Percentiles rank a stretch among this genome's conserved stretches.
Evolutionary conservation across 176 grass and related monocot genomes (phyloP).

Genomic region (Ananas comosus): DNA sequence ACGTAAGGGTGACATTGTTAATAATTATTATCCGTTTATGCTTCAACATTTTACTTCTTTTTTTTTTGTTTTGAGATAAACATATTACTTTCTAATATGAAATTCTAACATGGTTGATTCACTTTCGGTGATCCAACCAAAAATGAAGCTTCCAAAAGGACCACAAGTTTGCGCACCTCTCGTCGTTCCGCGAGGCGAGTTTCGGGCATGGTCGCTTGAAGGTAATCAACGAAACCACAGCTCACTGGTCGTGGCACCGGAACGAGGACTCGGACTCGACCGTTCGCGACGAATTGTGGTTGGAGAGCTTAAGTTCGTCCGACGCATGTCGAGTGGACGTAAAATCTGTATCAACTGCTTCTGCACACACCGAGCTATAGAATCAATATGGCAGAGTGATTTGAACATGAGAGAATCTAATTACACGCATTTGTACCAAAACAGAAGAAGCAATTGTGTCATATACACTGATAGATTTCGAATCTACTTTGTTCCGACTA

Average conservation of each 20-base stretch:
- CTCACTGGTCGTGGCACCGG: slow-evolving; percentile 90
- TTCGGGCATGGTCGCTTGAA: slow-evolving; percentile 74
- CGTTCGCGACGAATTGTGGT: slow-evolving; percentile 60
- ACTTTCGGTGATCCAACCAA: not conserved
- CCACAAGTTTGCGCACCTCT: slow-evolving; percentile 48
- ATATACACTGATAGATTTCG: not conserved
- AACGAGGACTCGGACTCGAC: slow-evolving; percentile 61
- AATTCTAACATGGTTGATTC: not conserved
- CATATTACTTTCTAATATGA: not conserved
- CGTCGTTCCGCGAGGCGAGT: slow-evolving; percentile 58
- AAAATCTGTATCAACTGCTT: not conserved
- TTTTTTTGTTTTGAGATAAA: too few species aligned
- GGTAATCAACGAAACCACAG: slow-evolving; percentile 52
- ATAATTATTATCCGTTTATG: not conserved
- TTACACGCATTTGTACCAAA: not conserved
- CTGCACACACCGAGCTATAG: slow-evolving; percentile 33
- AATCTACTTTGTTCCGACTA: not conserved
- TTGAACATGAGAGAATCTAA: not conserved
- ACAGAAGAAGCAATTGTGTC: not conserved
- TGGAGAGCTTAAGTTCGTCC: slow-evolving; percentile 41
- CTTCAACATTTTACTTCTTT: not conserved
- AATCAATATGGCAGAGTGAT: not conserved
- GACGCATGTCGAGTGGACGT: slow-evolving; percentile 14
- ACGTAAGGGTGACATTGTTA: not conserved
- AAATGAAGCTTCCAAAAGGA: slow-evolving; percentile 53